Evolutionary conservation across 2,329 filamentous ascomycete species (phyloP).

Genomic region (Penicillium oxalicum): DNA sequence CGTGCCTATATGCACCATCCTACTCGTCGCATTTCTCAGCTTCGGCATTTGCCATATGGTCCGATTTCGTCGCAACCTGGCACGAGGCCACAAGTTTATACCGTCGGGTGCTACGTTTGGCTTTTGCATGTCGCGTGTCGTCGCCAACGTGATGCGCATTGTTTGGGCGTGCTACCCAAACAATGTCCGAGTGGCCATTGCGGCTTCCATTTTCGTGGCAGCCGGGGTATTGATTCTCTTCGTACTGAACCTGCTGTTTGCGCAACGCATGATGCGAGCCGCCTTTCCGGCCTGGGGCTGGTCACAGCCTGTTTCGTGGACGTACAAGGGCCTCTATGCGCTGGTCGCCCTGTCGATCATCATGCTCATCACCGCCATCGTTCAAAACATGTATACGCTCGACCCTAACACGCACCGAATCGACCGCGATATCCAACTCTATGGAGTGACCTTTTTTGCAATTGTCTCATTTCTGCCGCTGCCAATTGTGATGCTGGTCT

Average conservation of each 20-base stretch:
- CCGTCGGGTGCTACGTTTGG: conserved; percentile 42
- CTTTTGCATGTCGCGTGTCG: conserved; percentile 47
- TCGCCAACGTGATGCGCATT: conserved; percentile 47
- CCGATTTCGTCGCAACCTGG: conserved; percentile 40
- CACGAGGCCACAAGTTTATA: conserved; percentile 45
- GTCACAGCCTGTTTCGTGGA: conserved; percentile 47
- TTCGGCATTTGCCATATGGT: conserved; percentile 42
- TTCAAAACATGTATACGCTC: conserved; percentile 64
- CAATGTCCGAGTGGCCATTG: conserved; percentile 48
- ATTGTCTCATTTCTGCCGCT: conserved; percentile 63
- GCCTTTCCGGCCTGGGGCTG: conserved; percentile 67
- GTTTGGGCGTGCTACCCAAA: conserved; percentile 47
- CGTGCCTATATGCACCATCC: conserved; percentile 58
- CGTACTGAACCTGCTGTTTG: conserved; percentile 70
- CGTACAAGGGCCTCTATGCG: conserved; percentile 55
- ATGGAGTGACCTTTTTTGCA: conserved; percentile 57
- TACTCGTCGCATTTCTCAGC: conserved; percentile 48
- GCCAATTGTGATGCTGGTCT: conserved; percentile 46
- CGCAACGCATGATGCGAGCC: conserved; percentile 68
- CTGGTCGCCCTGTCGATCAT: conserved; percentile 55
- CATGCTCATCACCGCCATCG: conserved; percentile 59
- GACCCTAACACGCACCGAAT: conserved; percentile 44
- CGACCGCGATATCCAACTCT: conserved; percentile 60
- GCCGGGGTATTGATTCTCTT: conserved; percentile 71
- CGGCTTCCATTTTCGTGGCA: conserved; percentile 63